phyloP scores from a whole-genome alignment of 2,329 filamentous ascomycete species.

The Neopestalotiopsis sp. region DNA sequence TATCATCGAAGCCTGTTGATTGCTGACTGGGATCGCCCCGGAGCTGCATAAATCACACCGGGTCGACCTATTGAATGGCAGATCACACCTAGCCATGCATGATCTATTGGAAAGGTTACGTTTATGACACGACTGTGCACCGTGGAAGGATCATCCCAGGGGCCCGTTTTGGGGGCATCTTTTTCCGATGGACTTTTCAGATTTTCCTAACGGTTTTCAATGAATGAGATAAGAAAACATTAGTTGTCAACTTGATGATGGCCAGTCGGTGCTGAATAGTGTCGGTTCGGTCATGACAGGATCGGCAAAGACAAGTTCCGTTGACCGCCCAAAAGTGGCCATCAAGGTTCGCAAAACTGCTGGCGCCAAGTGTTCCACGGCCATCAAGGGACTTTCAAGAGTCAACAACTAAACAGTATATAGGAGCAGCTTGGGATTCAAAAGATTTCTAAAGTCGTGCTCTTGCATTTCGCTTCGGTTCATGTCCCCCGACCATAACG shows the following conservation, averaged over 20 bases:
- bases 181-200: background rate
- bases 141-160: background rate
- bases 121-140: background rate
- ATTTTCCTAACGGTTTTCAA: background rate
- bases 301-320: background rate
- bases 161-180: background rate
- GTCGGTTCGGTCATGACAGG: background rate
- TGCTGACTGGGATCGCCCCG: background rate
- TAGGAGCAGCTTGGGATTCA: background rate
- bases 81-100: slow-evolving; percentile 23
- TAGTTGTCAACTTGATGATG: background rate
- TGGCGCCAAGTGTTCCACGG: background rate
- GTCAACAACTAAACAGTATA: background rate
- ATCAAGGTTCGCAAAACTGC: slow-evolving; percentile 10
- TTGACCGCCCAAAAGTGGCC: slow-evolving; percentile 4
- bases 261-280: background rate
- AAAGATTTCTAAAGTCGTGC: background rate
- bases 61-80: background rate
- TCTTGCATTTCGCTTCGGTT: background rate
- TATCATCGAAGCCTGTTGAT: background rate
- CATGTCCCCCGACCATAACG: background rate
- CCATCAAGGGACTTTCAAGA: slow-evolving; percentile 11
- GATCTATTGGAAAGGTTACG: background rate
- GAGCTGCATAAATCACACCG: background rate
- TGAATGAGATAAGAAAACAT: background rate